These are phyloP conservation scores for Tetraselmis chui DNA, from an alignment of 139 green algal genomes.

Conservation along the genomic window DNA sequence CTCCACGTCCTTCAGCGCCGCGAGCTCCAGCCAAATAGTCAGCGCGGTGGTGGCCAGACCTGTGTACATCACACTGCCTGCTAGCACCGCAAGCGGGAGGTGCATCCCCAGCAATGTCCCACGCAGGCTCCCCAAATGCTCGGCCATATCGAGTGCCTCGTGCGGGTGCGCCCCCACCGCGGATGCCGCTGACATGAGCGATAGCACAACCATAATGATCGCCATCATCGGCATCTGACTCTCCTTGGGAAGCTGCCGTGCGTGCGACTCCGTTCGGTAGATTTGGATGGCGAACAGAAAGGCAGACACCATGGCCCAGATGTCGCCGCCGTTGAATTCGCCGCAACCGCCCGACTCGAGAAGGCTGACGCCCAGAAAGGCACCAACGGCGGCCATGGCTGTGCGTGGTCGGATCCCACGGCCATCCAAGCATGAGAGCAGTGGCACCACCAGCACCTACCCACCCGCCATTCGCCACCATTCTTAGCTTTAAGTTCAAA, in stretches of 20 bases:
- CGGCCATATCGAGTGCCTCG: conserved; percentile 1
- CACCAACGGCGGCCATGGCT: neutral
- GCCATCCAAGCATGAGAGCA: neutral
- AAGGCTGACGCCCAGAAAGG: neutral
- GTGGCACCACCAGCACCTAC: neutral
- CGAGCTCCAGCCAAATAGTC: conserved; percentile 3
- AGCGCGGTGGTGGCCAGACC: conserved; percentile 1
- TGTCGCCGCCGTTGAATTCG: neutral
- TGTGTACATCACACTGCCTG: conserved; percentile 4
- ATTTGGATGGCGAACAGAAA: neutral
- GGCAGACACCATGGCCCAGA: neutral
- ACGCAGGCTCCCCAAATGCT: neutral
- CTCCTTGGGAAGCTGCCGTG: conserved; percentile 16
- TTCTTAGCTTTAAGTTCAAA: too few species aligned
- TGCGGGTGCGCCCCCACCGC: conserved; percentile 14
- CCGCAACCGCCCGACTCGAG: neutral
- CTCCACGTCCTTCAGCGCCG: conserved; percentile 57
- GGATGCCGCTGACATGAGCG: conserved; percentile 11
- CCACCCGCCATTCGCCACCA: too few species aligned
- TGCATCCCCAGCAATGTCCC: neutral
- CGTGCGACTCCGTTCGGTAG: neutral
- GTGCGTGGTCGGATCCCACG: neutral
- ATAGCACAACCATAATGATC: conserved; percentile 35
- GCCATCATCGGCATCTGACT: conserved; percentile 34
- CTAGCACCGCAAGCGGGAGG: neutral